Evolutionary conservation across 2,329 filamentous ascomycete species (phyloP).

Genomic region (Dothiorella sarmentorum): DNA sequence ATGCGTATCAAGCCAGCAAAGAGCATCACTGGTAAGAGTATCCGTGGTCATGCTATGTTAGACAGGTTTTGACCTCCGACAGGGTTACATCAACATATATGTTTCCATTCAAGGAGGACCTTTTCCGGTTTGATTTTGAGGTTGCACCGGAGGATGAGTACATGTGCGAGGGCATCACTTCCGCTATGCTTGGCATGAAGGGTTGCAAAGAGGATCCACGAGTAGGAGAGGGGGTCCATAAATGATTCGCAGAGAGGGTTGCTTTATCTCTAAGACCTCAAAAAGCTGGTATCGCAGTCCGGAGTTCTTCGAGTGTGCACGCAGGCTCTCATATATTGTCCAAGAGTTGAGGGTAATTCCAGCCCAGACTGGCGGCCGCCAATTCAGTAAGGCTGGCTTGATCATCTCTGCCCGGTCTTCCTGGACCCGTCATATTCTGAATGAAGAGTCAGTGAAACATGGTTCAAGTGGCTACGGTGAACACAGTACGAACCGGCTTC

Average conservation of each 20-base stretch:
- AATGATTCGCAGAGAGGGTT: too few relatives aligned
- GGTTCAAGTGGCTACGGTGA: background rate
- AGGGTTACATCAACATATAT: slow-evolving; percentile 53
- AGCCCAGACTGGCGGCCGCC: slow-evolving; percentile 43
- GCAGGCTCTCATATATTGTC: slow-evolving; percentile 32
- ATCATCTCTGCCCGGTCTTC: slow-evolving; percentile 46
- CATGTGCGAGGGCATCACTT: background rate
- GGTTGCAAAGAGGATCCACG: too few relatives aligned
- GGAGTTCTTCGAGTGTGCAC: background rate
- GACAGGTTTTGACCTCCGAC: background rate
- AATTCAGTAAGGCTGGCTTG: slow-evolving; percentile 47
- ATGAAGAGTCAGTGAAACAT: background rate
- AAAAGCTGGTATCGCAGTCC: background rate
- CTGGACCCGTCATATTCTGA: slow-evolving; percentile 49
- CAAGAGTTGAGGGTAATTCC: slow-evolving; percentile 42
- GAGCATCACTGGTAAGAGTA: slow-evolving; percentile 48
- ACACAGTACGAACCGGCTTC: slow-evolving; percentile 43
- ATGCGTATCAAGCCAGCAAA: slow-evolving; percentile 51
- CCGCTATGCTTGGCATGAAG: background rate
- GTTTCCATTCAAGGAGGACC: slow-evolving; percentile 53
- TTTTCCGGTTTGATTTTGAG: slow-evolving; percentile 55
- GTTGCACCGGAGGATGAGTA: slow-evolving; percentile 41
- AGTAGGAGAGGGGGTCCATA: background rate
- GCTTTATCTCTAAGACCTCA: background rate
- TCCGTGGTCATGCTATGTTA: background rate